Base-by-base conservation (phyloP, 805 yeast species). In the Teunomyces atbi region DNA sequence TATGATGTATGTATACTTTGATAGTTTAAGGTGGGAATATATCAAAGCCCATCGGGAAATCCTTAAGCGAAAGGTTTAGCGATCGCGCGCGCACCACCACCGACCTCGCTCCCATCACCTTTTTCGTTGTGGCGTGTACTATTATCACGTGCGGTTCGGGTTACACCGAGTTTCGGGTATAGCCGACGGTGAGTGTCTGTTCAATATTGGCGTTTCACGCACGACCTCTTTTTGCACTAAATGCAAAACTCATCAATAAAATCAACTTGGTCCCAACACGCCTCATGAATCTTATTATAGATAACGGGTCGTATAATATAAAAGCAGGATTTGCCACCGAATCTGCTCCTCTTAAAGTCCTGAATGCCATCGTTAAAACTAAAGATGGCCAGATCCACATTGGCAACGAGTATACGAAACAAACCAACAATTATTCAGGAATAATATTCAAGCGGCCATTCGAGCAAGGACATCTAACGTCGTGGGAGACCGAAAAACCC, bases 401-500 rank as follows among this genome's bases (percentile, higher is more conserved):
- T 8, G 96, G 96, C 4, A 70, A 69, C 50, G 86, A 88, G 48
- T 85, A 84, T 51, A 57, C 84, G 8, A 65, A 76, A 13, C 71
- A 74, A 12, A 80, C 92, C 40, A 79, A 77, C 49, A 94, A 90
- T 59, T 82, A 82, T 30, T 82, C 95, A 0, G 88, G 90, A 0
- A 74, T 91, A 5, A 76, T 77, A 16, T 79, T 85, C 64, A 78
- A 85, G 49, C 72, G 98, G 45, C 97, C 99, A 0, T 81, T 82
- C 47, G 97, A 90, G 52, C 83, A 84, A 54, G 97, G 97, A 43
- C 95, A 91, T 54, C 69, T 94, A 43, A 82, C 84, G 0, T 88
- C 92, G 32, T 94, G 98, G 99, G 96, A 89, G 52, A 69, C 87
- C 2, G 90, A 94, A 60, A 86, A 85, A 57, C 84, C 85, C 18